phyloP scores from a whole-genome alignment of 768 basidiomycete species.

The Russula sp. region DNA sequence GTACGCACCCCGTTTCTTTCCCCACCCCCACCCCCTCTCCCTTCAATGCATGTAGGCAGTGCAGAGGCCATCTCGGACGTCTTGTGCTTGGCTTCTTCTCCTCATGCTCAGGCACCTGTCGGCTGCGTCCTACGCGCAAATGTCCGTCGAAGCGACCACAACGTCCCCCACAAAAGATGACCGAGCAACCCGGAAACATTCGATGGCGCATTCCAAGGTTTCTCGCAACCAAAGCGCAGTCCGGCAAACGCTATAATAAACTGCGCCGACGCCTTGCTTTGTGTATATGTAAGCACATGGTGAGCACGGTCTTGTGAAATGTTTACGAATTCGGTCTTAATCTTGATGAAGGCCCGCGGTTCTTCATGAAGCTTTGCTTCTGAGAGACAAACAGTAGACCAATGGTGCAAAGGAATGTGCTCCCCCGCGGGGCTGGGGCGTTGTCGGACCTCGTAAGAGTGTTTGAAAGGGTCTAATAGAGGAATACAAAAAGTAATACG shows the following conservation, averaged over 20 bases:
- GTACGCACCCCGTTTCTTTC: not conserved
- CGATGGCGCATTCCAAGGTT: not conserved
- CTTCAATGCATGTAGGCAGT: not conserved
- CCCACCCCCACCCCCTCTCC: not conserved
- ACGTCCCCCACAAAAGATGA: not conserved
- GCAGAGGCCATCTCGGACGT: not conserved
- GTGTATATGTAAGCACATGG: not conserved
- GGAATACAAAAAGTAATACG: not conserved
- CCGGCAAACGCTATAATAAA: not conserved
- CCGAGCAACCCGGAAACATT: not conserved
- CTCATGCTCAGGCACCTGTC: not conserved
- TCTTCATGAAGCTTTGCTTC: not conserved
- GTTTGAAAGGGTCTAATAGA: not conserved
- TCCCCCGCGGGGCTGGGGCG: not conserved
- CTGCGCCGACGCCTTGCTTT: not conserved
- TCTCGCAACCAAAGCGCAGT: not conserved
- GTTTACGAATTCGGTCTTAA: too few species aligned
- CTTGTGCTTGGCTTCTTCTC: not conserved
- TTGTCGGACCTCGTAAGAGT: not conserved
- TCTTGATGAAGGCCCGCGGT: not conserved
- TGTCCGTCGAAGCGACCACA: too few species aligned
- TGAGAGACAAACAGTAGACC: not conserved
- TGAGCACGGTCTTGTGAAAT: not conserved
- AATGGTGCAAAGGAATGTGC: not conserved
- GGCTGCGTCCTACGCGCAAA: not conserved